Conservation (phyloP, 129 eudicot species). For the Rutidosis leptorrhynchoides region DNA sequence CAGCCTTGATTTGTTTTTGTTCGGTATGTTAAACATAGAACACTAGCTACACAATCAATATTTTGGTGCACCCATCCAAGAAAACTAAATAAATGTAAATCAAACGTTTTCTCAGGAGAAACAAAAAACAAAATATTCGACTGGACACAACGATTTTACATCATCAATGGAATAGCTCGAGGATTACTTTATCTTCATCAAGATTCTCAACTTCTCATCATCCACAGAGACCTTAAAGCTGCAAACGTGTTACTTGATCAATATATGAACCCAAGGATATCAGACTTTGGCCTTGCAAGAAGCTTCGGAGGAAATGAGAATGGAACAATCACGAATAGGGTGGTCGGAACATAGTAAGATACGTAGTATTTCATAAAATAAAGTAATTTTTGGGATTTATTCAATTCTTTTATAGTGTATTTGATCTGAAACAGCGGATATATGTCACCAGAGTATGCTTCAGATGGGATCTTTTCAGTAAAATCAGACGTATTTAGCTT, state of each 20-base stretch:
- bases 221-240: constrained; percentile 39
- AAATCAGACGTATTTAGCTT: constrained; percentile 47
- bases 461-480: constrained; percentile 35
- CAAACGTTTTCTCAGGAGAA: neutral
- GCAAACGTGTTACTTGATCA: constrained; percentile 37
- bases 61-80: neutral
- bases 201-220: constrained; percentile 30
- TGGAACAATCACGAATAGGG: constrained; percentile 23
- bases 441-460: constrained; percentile 47
- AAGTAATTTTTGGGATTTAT: neutral
- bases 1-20: constrained; percentile 36
- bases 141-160: constrained; percentile 34
- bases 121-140: constrained; percentile 20
- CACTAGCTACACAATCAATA: neutral
- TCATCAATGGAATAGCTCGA: constrained; percentile 39
- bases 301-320: constrained; percentile 31
- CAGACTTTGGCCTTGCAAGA: constrained; percentile 49
- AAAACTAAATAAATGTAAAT: neutral
- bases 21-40: constrained; percentile 16
- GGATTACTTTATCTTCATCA: constrained; percentile 50
- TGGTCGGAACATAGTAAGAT: constrained; percentile 49
- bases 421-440: constrained; percentile 23
- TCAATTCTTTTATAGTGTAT: neutral
- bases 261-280: constrained; percentile 39
- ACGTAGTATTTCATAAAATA: no score